Evolutionary conservation across 768 basidiomycete species (phyloP), one percentile per base, ranked within the genome.

Genomic region (Boletus speciosus): DNA sequence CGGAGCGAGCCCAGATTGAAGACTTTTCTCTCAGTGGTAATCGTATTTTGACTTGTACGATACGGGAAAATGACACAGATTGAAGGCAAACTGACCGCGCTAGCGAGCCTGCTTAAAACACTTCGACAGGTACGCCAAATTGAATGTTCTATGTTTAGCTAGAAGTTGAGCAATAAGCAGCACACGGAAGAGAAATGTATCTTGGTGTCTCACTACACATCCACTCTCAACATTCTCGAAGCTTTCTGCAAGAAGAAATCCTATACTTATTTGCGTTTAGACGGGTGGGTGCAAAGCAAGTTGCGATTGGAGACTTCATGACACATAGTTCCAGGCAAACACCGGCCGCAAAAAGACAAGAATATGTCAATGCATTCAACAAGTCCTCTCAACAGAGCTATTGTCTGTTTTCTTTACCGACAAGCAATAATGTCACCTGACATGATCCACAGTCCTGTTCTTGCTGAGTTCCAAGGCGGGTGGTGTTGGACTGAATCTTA

Each of bases 141-240:
- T 29, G 14, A 29, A 23, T 21, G 6, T 45, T 35, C 11, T 11
- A 31, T 35, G 5, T 35, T 50, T 19, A 27, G 38, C 34, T 25
- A 42, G 27, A 48, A 42, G 36, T 49, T 58, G 39, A 61, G 8
- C 19, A 21, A 41, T 14, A 27, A 53, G 48, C 46, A 91, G 85
- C 74, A 76, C 35, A 93, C 91, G 0, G 85, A 89, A 38, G 96
- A 99, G 73, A 99, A 99, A 80, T 89, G 93, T 62, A 88, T 98
- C 34, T 73, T 99, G 39, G 91, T 96, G 34, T 98, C 94, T n/a
- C 95, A 98, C 67, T 99, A 90, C 64, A 98, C 95, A 0, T 87
- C 89, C 5, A 97, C 95, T 2, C 82, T 99, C 49, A 90, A 98
- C 64, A 83, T 99, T 52, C 75, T 99, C 31, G 93, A 98, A 73